A percentile compares a stretch with the other conserved stretches of the same genome.
Evolutionary conservation across 768 basidiomycete genomes (phyloP).

Genomic region (Termitomyces bulborhizus): DNA sequence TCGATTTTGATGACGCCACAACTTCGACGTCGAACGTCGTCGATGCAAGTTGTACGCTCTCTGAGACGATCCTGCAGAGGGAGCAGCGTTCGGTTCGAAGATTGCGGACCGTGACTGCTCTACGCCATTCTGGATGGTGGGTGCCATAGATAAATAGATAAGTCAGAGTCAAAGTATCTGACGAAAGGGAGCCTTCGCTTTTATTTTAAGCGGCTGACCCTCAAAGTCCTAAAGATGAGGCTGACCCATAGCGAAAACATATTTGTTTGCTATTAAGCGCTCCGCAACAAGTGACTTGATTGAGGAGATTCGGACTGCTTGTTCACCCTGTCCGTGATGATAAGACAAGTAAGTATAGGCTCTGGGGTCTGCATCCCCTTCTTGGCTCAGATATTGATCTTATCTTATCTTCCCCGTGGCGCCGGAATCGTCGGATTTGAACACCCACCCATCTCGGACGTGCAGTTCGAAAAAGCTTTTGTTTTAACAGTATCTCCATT

Average conservation of each 20-base stretch:
- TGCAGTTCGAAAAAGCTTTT: too few species aligned
- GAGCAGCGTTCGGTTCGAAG: not conserved
- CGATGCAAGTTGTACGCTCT: not conserved
- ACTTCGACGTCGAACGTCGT: not conserved
- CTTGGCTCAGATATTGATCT: too few species aligned
- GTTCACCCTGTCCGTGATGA: not conserved
- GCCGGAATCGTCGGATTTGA: too few species aligned
- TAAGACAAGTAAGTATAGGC: too few species aligned
- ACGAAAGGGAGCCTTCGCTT: not conserved
- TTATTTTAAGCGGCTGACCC: constrained; percentile 4
- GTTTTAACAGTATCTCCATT: too few species aligned
- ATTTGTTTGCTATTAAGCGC: not conserved
- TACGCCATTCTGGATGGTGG: not conserved
- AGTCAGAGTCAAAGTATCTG: not conserved
- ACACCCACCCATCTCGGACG: too few species aligned
- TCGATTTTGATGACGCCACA: constrained; percentile 6
- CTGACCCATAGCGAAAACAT: not conserved
- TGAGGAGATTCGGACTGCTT: not conserved
- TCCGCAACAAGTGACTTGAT: not conserved
- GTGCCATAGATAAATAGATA: constrained; percentile 1
- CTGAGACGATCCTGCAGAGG: not conserved
- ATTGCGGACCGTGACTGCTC: not conserved
- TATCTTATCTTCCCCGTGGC: too few species aligned
- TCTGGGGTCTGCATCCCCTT: too few species aligned
- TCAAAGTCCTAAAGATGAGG: not conserved